phyloP scores from a whole-genome alignment of 2,329 filamentous ascomycete species.

The Colletotrichum sp. region DNA sequence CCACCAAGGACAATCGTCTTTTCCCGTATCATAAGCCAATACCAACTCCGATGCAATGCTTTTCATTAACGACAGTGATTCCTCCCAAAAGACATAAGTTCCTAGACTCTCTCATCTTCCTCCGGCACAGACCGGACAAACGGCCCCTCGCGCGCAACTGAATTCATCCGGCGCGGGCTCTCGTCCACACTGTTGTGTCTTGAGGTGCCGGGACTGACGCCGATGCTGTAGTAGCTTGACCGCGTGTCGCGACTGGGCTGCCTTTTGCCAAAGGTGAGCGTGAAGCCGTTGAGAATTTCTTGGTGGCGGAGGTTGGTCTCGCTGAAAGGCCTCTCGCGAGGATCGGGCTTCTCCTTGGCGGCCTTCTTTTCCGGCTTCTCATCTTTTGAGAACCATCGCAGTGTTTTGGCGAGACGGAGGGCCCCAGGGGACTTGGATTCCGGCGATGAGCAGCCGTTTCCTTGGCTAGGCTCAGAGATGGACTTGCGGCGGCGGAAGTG shows the following conservation, averaged over 20 bases:
- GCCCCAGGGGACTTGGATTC: conserved; percentile 11
- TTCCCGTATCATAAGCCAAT: background rate
- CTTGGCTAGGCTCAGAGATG: conserved; percentile 36
- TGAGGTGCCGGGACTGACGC: conserved; percentile 51
- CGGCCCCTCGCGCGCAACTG: background rate
- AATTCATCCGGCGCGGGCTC: conserved; percentile 7
- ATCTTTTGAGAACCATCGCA: conserved; percentile 28
- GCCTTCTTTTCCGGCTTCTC: conserved; percentile 30
- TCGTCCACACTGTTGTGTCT: conserved; percentile 39
- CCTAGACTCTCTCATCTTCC: conserved; percentile 1
- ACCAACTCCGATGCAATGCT: conserved; percentile 5
- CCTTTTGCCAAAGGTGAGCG: conserved; percentile 46
- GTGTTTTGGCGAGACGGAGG: conserved; percentile 21
- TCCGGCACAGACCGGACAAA: conserved; percentile 4
- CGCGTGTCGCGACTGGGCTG: background rate
- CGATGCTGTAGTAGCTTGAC: conserved; percentile 14
- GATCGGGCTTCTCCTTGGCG: conserved; percentile 35
- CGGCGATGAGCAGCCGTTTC: conserved; percentile 30
- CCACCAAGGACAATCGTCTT: background rate
- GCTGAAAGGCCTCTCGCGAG: conserved; percentile 50
- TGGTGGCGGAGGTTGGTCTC: conserved; percentile 51
- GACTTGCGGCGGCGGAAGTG: conserved; percentile 47
- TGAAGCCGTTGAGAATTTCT: conserved; percentile 51
- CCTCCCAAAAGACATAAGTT: background rate
- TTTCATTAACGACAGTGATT: background rate